A percentile compares a stretch with the other conserved stretches of the same genome.
Conservation (phyloP, 1,284 basidiomycete species). For the Porogramme epimiltina region DNA sequence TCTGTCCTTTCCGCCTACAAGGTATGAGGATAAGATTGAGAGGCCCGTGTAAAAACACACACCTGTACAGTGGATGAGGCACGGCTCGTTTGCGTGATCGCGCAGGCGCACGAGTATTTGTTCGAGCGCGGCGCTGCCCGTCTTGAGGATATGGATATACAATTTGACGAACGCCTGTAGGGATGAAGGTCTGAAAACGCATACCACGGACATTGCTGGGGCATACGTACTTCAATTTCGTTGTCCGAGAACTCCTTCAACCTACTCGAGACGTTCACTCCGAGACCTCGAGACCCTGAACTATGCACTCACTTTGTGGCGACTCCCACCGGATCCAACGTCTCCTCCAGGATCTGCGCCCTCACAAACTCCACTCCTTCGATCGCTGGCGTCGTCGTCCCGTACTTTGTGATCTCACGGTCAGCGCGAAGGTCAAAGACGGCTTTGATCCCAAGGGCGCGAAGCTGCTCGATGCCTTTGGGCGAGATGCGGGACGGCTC, state of each 20-base stretch:
- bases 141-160: slow-evolving; percentile 38
- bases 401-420: slow-evolving; percentile 36
- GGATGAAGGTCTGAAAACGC: background rate
- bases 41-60: background rate
- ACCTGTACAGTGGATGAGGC: slow-evolving; percentile 45
- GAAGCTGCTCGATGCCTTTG: slow-evolving; percentile 37
- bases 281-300: too few species aligned
- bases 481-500: slow-evolving; percentile 41
- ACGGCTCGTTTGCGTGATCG: slow-evolving; percentile 40
- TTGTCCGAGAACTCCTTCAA: slow-evolving; percentile 30
- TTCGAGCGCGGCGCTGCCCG: slow-evolving; percentile 34
- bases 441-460: slow-evolving; percentile 36
- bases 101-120: slow-evolving; percentile 40
- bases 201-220: background rate
- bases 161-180: slow-evolving; percentile 37
- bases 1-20: slow-evolving; percentile 46
- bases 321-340: slow-evolving; percentile 35
- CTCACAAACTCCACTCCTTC: slow-evolving; percentile 35
- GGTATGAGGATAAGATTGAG: background rate
- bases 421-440: slow-evolving; percentile 46
- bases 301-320: slow-evolving; percentile 4
- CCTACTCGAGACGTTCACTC: slow-evolving; percentile 31
- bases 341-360: slow-evolving; percentile 30
- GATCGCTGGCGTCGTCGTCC: slow-evolving; percentile 31
- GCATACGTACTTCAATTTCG: slow-evolving; percentile 29